Evolutionary conservation across 192 early-diverging fungal genomes (phyloP).

Genomic region (Backusella luteola): DNA sequence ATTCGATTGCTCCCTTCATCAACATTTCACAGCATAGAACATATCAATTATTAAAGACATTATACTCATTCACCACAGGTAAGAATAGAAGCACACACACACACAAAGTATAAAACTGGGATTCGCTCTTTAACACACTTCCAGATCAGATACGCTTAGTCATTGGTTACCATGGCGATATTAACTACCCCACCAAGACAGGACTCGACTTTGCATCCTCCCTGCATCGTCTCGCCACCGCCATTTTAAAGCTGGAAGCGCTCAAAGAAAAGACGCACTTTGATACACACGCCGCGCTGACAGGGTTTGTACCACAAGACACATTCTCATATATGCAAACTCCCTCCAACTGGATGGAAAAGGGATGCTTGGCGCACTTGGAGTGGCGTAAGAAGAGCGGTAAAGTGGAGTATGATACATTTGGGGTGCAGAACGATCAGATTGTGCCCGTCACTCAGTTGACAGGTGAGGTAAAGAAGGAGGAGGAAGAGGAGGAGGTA

Average conservation of each 20-base stretch:
- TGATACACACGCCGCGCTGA: slow-evolving; percentile 16
- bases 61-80: slow-evolving; percentile 30
- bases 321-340: slow-evolving; percentile 32
- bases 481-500: slow-evolving; percentile 6
- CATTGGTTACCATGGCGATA: slow-evolving; percentile 39
- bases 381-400: slow-evolving; percentile 49
- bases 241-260: slow-evolving; percentile 16
- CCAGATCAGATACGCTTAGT: slow-evolving; percentile 33
- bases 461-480: background rate
- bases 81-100: background rate
- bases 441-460: slow-evolving; percentile 10
- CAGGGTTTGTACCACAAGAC: slow-evolving; percentile 34
- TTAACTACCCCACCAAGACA: background rate
- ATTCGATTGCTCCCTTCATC: slow-evolving; percentile 26
- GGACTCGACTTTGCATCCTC: background rate
- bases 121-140: too few relatives aligned
- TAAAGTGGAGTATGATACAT: slow-evolving; percentile 41
- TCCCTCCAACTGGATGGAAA: slow-evolving; percentile 21
- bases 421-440: slow-evolving; percentile 1
- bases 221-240: slow-evolving; percentile 24
- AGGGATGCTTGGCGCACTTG: slow-evolving; percentile 32
- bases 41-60: slow-evolving; percentile 26
- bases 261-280: slow-evolving; percentile 7
- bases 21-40: slow-evolving; percentile 18
- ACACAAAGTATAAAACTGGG: background rate